Evolutionary conservation across 2,329 filamentous ascomycete species (phyloP).

Genomic region (Xylaria polymorpha): DNA sequence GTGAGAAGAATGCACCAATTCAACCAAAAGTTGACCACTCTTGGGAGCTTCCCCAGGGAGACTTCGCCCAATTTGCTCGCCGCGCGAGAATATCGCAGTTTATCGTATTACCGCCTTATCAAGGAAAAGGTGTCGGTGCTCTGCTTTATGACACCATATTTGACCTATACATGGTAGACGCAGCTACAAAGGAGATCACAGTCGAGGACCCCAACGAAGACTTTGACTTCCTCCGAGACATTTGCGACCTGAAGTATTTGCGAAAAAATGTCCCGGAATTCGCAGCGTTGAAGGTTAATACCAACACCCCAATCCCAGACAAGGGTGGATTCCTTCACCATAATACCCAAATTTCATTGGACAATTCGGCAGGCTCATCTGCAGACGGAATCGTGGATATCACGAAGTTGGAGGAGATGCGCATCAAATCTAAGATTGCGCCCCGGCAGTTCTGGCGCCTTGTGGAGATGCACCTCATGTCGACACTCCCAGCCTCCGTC

Average conservation of each 20-base stretch:
- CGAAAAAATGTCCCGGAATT: constrained; percentile 68
- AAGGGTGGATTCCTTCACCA: constrained; percentile 54
- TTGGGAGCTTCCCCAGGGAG: constrained; percentile 59
- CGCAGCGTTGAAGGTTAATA: constrained; percentile 65
- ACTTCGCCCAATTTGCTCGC: constrained; percentile 73
- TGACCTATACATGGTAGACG: constrained; percentile 71
- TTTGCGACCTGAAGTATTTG: constrained; percentile 76
- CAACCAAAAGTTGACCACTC: constrained; percentile 45
- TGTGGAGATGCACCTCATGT: constrained; percentile 80
- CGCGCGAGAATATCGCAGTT: constrained; percentile 93
- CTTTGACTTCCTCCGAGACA: constrained; percentile 83
- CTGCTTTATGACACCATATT: constrained; percentile 86
- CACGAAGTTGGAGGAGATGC: constrained; percentile 66
- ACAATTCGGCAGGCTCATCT: constrained; percentile 27
- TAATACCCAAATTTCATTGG: constrained; percentile 47
- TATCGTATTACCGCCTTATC: constrained; percentile 87
- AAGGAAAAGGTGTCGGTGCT: constrained; percentile 81
- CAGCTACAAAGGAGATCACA: constrained; percentile 82
- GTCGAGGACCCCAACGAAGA: constrained; percentile 93
- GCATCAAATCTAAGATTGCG: constrained; percentile 74
- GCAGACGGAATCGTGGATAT: constrained; percentile 67
- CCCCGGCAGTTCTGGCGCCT: constrained; percentile 80
- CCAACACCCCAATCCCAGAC: constrained; percentile 60
- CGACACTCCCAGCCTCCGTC: constrained; percentile 65
- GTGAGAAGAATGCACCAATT: constrained; percentile 42